Base-by-base conservation (phyloP, 1,139 yeast genomes). In the Williopsis jadinii region DNA sequence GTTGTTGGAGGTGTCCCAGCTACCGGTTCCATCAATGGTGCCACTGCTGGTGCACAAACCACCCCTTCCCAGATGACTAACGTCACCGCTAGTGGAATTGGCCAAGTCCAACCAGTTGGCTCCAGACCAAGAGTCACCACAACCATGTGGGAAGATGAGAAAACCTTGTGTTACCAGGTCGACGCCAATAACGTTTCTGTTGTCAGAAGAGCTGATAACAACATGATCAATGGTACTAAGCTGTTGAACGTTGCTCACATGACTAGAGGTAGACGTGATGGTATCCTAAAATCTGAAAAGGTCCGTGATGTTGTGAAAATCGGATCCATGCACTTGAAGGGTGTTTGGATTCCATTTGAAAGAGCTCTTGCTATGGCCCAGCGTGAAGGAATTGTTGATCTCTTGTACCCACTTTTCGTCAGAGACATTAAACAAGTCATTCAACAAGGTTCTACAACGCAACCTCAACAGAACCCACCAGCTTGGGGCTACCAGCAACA, bases 271-370 rank as follows among this genome's bases (percentile, higher is more conserved):
- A 81, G 95, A 50, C 74, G 98, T 50, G 98, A 90, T 63, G 97
- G 97, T 11, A 84, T 92, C 48, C 69, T 90, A 48, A 90, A 90
- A 66, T 80, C 85, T 47, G 97, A 90, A 62, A 85, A 87, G 60
- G 77, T 80, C 33, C 72, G 97, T 38, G 94, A 87, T 60, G 97
- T 92, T 38, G 96, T 90, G 43, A 90, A 90, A 64, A 86, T 90
- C 51, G 98, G 98, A 10, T 85, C 95, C 14, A 90, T 90, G 97
- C 95, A 90, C 61, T 71, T 90, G 56, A 90, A 90, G 65, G 98
- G 98, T 41, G 97, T 90, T 37, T 90, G 97, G 97, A 88, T 90
- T 50, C 97, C 97, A 1, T 88, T 88, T 61, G 97, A 90, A 52
- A 72, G 97, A 41, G 97, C 97, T 1, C 68, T 85, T 40, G 84